Evolutionary conservation across 1,139 yeast genomes (phyloP), one percentile per base, ranked within the genome.

Genomic region (Kodamaea anthophila): DNA sequence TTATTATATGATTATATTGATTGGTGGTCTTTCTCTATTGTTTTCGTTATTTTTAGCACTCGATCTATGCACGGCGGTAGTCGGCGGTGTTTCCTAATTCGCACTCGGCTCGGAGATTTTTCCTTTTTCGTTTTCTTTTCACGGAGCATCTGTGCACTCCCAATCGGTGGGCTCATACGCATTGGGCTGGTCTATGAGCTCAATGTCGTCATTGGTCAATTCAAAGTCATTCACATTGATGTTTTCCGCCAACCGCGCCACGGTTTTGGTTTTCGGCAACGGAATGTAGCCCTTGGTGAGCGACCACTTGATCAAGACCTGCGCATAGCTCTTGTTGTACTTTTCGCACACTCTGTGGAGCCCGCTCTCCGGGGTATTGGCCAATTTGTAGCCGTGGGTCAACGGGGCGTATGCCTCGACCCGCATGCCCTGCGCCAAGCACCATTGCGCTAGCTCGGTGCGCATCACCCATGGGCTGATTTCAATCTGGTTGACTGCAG

Each of bases 391-490:
- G 0, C 67, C 66, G 37, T 58, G 64, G 15, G 67, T 61, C 26
- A 62, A 51, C 1, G 69, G 69, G 9, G 65, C 55, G 33, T 55
- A 62, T 12, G 68, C 69, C 40, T 61, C 65, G 7, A 60, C 64
- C 5, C 40, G 44, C 15, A 61, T 56, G 11, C 47, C 49, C 10
- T 55, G 42, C 4, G 28, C 27, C 27, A 60, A 53, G 38, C 82
- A 77, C 53, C 58, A 78, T 22, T 70, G 67, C 3, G 76, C 74
- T 32, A 81, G 54, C 22, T 79, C 80, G 23, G 62, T 60, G 43
- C 86, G 63, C 83, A 77, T 78, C 34, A 78, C 62, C 86, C 87
- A 81, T 1, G 88, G 91, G 38, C 83, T 76, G 11, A 81, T 70
- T 51, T 81, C 88, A 38, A 81, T 70, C 49, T 77, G 82, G 44